These are phyloP conservation scores for Escovopsis sp. DNA, from an alignment of 2,329 filamentous ascomycete species.

Conservation along the genomic window DNA sequence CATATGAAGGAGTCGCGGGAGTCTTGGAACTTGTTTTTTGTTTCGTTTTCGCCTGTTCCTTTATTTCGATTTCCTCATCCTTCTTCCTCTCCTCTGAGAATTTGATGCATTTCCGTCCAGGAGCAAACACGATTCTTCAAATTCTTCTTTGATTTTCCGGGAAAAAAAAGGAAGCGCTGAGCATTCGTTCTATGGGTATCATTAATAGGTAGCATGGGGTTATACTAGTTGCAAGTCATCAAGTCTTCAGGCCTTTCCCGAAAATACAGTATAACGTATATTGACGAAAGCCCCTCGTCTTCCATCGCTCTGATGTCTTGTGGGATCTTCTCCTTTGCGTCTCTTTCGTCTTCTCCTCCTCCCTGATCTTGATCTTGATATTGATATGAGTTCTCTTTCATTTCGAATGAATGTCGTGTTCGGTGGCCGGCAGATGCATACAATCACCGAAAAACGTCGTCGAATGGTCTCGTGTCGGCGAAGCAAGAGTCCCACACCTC, in stretches of 20 bases:
- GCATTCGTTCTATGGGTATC: constrained; percentile 5
- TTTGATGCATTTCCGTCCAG: no score
- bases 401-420: not conserved
- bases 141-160: constrained; percentile 1
- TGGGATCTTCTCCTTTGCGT: constrained; percentile 2
- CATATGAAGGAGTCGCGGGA: constrained; percentile 12
- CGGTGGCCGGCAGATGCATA: no score
- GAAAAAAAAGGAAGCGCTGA: not conserved
- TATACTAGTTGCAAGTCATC: constrained; percentile 7
- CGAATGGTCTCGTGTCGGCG: constrained; percentile 83
- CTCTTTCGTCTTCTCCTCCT: not conserved
- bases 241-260: constrained; percentile 3
- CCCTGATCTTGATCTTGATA: no score
- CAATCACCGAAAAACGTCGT: constrained; percentile 73
- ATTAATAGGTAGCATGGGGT: constrained; percentile 4
- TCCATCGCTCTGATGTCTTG: constrained; percentile 8
- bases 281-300: constrained; percentile 8
- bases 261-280: no score
- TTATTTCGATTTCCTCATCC: no score
- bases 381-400: no score
- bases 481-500: constrained; percentile 99
- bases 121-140: constrained; percentile 1
- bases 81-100: no score
- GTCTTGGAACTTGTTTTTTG: constrained; percentile 1
- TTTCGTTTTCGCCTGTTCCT: not conserved